Conservation (phyloP, 2,329 filamentous ascomycete genomes). For the Curvularia lunata region DNA sequence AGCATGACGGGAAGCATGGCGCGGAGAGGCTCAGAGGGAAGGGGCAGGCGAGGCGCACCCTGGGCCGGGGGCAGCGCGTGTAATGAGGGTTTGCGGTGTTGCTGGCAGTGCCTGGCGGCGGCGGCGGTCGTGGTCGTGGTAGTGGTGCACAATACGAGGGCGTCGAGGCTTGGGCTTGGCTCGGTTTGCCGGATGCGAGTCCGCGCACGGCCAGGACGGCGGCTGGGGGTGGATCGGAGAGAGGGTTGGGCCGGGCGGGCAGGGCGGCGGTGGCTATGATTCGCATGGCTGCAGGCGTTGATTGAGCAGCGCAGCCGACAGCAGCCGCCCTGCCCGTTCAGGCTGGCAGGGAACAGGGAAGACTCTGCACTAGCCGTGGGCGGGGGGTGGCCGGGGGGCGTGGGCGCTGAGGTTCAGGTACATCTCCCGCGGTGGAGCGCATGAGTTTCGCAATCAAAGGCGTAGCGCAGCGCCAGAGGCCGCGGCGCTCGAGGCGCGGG, state of each 20-base stretch:
- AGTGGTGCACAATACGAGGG: slow-evolving; percentile 9
- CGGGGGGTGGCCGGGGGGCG: slow-evolving; percentile 26
- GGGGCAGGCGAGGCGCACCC: background rate
- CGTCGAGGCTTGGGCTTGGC: slow-evolving; percentile 28
- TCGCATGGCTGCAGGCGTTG: slow-evolving; percentile 32
- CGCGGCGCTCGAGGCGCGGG: background rate
- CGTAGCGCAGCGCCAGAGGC: background rate
- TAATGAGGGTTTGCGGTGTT: background rate
- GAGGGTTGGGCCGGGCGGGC: slow-evolving; percentile 29
- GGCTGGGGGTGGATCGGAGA: slow-evolving; percentile 21
- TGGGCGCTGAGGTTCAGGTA: slow-evolving; percentile 36
- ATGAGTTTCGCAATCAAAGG: slow-evolving; percentile 6
- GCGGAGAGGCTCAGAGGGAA: slow-evolving; percentile 4
- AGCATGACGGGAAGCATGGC: slow-evolving; percentile 15
- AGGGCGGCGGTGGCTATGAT: slow-evolving; percentile 29
- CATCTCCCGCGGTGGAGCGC: slow-evolving; percentile 37
- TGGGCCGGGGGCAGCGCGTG: slow-evolving; percentile 13
- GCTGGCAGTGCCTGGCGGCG: background rate
- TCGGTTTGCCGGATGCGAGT: slow-evolving; percentile 27
- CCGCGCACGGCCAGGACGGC: slow-evolving; percentile 19
- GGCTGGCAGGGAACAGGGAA: slow-evolving; percentile 13
- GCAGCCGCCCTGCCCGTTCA: slow-evolving; percentile 26
- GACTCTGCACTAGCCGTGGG: slow-evolving; percentile 29
- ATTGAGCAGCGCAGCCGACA: slow-evolving; percentile 36
- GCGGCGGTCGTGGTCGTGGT: background rate